Evolutionary conservation across 345 rosid species (phyloP).

Genomic region (Turnera subulata): DNA sequence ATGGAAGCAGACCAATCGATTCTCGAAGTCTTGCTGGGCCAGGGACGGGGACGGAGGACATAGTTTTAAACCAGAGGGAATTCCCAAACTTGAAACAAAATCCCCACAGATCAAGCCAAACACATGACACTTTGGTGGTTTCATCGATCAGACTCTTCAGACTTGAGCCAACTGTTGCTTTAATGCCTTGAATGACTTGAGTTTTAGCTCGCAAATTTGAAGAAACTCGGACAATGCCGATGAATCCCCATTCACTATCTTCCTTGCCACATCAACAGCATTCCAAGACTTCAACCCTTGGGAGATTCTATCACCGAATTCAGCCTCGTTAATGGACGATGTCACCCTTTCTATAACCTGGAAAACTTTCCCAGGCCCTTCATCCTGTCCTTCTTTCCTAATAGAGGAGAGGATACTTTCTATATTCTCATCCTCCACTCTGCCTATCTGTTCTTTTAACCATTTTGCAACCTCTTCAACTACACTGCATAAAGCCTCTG

Average conservation of each 20-base stretch:
- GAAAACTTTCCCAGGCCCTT: slow-evolving; percentile 71
- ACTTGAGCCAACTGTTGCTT: slow-evolving; percentile 56
- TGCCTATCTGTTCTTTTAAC: slow-evolving; percentile 40
- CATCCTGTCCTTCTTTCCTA: slow-evolving; percentile 30
- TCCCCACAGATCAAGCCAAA: background rate
- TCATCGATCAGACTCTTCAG: slow-evolving; percentile 24
- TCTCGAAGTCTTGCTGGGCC: background rate
- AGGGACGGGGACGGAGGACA: background rate
- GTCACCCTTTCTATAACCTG: slow-evolving; percentile 40
- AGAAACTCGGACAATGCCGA: slow-evolving; percentile 44
- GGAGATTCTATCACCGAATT: slow-evolving; percentile 55
- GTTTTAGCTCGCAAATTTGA: slow-evolving; percentile 62
- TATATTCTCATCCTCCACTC: slow-evolving; percentile 51
- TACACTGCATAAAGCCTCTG: slow-evolving; percentile 32
- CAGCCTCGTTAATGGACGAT: slow-evolving; percentile 38
- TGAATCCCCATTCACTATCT: slow-evolving; percentile 44
- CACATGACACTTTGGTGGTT: background rate
- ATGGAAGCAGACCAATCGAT: background rate
- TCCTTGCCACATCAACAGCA: slow-evolving; percentile 48
- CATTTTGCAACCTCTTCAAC: slow-evolving; percentile 56
- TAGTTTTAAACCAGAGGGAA: background rate
- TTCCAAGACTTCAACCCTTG: slow-evolving; percentile 63
- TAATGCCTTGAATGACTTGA: slow-evolving; percentile 44
- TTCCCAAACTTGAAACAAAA: background rate
- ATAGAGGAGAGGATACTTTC: slow-evolving; percentile 47